Conservation (phyloP, 805 yeast species). For the Hanseniaspora pseudoguilliermondii region DNA sequence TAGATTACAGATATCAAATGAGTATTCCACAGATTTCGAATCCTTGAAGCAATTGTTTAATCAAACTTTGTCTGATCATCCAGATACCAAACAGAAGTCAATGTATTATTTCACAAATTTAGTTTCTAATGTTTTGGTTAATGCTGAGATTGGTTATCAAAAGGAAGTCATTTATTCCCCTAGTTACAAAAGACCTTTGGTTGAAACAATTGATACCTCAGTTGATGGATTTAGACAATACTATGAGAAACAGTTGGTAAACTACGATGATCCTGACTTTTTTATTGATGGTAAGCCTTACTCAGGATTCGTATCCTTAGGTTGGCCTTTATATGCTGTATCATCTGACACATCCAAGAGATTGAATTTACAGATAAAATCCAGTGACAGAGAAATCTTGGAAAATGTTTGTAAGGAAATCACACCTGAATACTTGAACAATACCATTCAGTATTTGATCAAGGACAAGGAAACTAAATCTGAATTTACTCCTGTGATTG, state of each 20-base stretch:
- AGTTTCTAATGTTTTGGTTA: constrained; percentile 33
- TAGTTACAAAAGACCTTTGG: constrained; percentile 26
- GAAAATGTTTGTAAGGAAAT: constrained; percentile 33
- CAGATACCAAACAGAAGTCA: constrained; percentile 47
- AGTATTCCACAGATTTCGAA: constrained; percentile 32
- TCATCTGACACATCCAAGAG: constrained; percentile 23
- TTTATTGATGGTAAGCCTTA: constrained; percentile 46
- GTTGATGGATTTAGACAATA: constrained; percentile 27
- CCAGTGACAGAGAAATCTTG: constrained; percentile 34
- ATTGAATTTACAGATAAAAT: constrained; percentile 24
- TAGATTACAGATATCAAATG: constrained; percentile 42
- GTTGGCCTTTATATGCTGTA: constrained; percentile 37
- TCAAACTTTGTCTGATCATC: constrained; percentile 51
- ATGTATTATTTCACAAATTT: constrained; percentile 47
- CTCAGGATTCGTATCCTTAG: constrained; percentile 72
- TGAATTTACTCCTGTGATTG: constrained; percentile 53
- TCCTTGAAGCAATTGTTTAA: constrained; percentile 35
- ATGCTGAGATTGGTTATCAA: constrained; percentile 39
- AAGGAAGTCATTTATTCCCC: constrained; percentile 33
- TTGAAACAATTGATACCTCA: constrained; percentile 35
- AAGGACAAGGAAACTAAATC: constrained; percentile 59
- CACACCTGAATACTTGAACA: constrained; percentile 46
- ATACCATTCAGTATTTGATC: constrained; percentile 39
- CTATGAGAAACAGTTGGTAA: constrained; percentile 42
- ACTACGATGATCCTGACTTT: constrained; percentile 35